Evolutionary conservation across 192 early-diverging fungal genomes (phyloP).

Genomic region (Dissophora globulifera): DNA sequence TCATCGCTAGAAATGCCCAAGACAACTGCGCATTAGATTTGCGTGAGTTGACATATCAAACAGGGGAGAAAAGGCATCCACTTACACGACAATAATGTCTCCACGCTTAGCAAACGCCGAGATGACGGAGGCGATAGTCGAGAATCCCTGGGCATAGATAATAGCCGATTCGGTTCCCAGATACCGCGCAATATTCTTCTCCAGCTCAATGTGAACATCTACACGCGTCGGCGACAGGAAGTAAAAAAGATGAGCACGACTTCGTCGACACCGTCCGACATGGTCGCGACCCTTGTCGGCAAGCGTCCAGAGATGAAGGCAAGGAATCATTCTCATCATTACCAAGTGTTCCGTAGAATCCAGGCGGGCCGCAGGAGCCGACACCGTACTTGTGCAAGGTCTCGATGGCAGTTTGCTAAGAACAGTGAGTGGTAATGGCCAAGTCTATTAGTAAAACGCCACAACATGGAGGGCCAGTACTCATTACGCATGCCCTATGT

Average conservation of each 20-base stretch:
- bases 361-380: conserved; percentile 94
- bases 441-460: no score
- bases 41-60: no score
- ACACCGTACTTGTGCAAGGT: conserved; percentile 94
- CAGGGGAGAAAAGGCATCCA: no score
- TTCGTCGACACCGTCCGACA: neutral
- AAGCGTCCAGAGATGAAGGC: no score
- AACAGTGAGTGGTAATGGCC: no score
- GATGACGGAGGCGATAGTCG: conserved; percentile 91
- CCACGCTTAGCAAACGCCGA: conserved; percentile 96
- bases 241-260: neutral
- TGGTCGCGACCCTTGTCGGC: neutral
- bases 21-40: no score
- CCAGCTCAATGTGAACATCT: conserved; percentile 95
- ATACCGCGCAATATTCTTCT: conserved; percentile 84
- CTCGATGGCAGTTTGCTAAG: conserved; percentile 79
- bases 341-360: conserved; percentile 89
- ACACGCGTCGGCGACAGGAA: conserved; percentile 16
- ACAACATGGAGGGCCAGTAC: no score
- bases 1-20: conserved; percentile 74
- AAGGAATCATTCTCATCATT: conserved; percentile 6
- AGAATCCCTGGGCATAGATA: conserved; percentile 95
- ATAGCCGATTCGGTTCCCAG: conserved; percentile 86
- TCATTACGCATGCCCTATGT: no score
- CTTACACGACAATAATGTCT: conserved; percentile 89